These are phyloP conservation scores for Fusarium longipes DNA, from an alignment of 2,329 filamentous ascomycete species.

Conservation along the genomic window DNA sequence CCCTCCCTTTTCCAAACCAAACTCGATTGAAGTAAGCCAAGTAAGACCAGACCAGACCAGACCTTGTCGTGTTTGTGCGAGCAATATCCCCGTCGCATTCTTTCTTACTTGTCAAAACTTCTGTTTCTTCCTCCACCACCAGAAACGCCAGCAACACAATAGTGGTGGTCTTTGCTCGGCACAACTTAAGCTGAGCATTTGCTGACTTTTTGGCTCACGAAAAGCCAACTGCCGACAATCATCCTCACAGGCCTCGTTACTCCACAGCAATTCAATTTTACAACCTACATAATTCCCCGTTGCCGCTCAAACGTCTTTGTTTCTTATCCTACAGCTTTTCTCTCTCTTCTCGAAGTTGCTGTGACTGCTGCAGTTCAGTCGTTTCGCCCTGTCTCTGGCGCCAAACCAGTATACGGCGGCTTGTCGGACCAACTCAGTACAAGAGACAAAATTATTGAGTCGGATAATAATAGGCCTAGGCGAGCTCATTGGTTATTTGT, in stretches of 20 bases:
- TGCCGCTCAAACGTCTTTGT: constrained; percentile 12
- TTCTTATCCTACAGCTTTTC: background rate
- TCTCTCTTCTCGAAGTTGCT: constrained; percentile 11
- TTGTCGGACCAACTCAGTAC: constrained; percentile 10
- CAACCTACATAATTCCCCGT: constrained; percentile 15
- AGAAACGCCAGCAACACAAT: background rate
- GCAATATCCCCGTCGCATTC: constrained; percentile 8
- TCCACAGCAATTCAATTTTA: constrained; percentile 8
- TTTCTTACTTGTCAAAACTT: constrained; percentile 26
- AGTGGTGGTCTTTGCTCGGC: background rate
- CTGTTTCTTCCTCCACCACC: background rate
- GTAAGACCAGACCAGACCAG: constrained; percentile 1
- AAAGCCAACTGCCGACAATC: constrained; percentile 17
- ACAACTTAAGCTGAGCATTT: constrained; percentile 1
- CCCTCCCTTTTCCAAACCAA: constrained; percentile 34
- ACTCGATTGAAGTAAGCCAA: constrained; percentile 10
- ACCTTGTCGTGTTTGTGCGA: constrained; percentile 11
- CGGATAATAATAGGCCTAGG: background rate
- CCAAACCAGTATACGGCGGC: constrained; percentile 28
- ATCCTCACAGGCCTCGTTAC: constrained; percentile 11
- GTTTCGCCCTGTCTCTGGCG: constrained; percentile 11
- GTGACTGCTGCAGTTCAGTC: constrained; percentile 6
- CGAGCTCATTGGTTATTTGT: background rate
- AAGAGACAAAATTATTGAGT: background rate
- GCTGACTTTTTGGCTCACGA: constrained; percentile 10